phyloP scores from a whole-genome alignment of 345 rosid species.

The Linum tenue region DNA sequence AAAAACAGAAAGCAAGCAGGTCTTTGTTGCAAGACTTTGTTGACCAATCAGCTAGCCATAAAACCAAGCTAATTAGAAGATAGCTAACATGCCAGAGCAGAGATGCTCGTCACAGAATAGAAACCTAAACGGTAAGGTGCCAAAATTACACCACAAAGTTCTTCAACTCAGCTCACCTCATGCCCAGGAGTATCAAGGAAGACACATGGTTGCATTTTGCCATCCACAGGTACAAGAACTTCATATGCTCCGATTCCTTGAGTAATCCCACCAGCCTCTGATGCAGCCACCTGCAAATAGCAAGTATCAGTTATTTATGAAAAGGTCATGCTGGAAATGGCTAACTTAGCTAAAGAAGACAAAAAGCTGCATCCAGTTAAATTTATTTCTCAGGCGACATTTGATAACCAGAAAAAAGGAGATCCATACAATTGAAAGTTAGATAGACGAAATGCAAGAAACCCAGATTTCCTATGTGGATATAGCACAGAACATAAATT shows the following conservation, averaged over 20 bases:
- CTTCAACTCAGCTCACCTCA: slow-evolving; percentile 45
- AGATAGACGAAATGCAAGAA: neutral
- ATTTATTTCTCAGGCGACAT: neutral
- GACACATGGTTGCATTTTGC: slow-evolving; percentile 69
- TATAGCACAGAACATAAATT: slow-evolving; percentile 4
- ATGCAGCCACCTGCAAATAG: slow-evolving; percentile 71
- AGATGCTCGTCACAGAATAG: neutral
- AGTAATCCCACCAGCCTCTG: slow-evolving; percentile 97
- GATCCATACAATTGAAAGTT: slow-evolving; percentile 1
- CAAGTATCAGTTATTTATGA: slow-evolving; percentile 18
- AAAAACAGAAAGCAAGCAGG: slow-evolving; percentile 10
- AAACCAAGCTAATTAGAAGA: neutral
- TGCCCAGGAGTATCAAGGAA: slow-evolving; percentile 99
- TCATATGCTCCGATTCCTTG: slow-evolving; percentile 97
- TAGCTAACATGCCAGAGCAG: neutral
- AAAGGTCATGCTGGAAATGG: slow-evolving; percentile 8
- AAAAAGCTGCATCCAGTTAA: slow-evolving; percentile 6
- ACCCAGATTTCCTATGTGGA: neutral
- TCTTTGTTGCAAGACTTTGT: slow-evolving; percentile 13
- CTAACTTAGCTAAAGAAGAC: neutral
- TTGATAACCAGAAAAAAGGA: neutral
- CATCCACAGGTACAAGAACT: slow-evolving; percentile 75
- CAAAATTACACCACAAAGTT: neutral
- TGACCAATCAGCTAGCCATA: slow-evolving; percentile 4
- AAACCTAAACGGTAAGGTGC: neutral